These are phyloP conservation scores for Arctium minus DNA, from an alignment of 129 eudicot species.

Conservation along the genomic window DNA sequence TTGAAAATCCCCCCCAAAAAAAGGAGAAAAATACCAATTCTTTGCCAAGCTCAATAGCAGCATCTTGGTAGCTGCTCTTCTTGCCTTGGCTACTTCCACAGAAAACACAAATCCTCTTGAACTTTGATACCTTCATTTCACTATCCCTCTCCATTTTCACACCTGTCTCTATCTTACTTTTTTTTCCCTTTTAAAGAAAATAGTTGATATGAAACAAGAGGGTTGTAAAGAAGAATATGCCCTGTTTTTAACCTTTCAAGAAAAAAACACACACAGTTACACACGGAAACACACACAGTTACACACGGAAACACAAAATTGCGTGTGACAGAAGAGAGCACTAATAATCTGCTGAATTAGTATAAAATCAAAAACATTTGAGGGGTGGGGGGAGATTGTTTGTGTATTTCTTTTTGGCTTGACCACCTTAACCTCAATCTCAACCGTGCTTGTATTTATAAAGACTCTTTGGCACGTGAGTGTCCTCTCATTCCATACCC, in stretches of 20 bases:
- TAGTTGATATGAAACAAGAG: conserved; percentile 7
- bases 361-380: conserved; percentile 12
- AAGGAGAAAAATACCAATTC: conserved; percentile 59
- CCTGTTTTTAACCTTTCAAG: conserved; percentile 26
- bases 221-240: conserved; percentile 9
- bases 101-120: conserved; percentile 92
- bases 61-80: conserved; percentile 86
- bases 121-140: conserved; percentile 65
- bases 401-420: conserved; percentile 28
- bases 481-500: conserved; percentile 20
- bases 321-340: conserved; percentile 15
- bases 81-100: conserved; percentile 99
- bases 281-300: not conserved
- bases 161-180: conserved; percentile 29
- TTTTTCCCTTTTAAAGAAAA: not conserved
- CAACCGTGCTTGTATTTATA: conserved; percentile 43
- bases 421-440: conserved; percentile 11
- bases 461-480: conserved; percentile 46
- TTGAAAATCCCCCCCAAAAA: not conserved
- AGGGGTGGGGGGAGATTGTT: not conserved
- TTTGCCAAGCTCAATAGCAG: conserved; percentile 92
- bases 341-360: not conserved
- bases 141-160: conserved; percentile 57
- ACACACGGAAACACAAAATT: not conserved
- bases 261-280: conserved; percentile 2